These are phyloP conservation scores for Pythium coloratum DNA, from an alignment of 352 stramenopile genomes.

Conservation along the genomic window DNA sequence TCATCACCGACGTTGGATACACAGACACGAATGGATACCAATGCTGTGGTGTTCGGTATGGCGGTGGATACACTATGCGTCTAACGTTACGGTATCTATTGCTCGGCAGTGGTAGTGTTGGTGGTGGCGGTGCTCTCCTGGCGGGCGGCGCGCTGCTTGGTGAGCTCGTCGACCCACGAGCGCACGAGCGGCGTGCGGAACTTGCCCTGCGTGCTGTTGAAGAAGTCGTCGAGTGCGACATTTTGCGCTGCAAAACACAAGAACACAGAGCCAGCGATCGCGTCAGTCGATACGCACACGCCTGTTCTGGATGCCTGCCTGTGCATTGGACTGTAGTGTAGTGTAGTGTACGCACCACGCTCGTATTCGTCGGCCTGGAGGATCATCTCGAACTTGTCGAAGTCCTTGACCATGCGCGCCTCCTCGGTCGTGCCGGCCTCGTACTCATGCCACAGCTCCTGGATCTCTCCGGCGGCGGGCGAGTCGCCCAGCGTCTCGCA, in stretches of 20 bases:
- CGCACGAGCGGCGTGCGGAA: slow-evolving; percentile 81
- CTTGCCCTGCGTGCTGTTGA: slow-evolving; percentile 78
- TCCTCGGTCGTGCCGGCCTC: slow-evolving; percentile 79
- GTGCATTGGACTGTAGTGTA: background rate
- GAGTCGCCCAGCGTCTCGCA: slow-evolving; percentile 57
- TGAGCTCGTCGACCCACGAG: slow-evolving; percentile 73
- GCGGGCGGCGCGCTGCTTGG: slow-evolving; percentile 47
- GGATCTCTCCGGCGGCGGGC: slow-evolving; percentile 58
- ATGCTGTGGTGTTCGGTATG: background rate
- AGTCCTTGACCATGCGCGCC: slow-evolving; percentile 92
- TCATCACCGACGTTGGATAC: background rate
- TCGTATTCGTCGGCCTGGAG: slow-evolving; percentile 94
- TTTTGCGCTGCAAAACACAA: slow-evolving; percentile 43
- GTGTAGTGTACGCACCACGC: slow-evolving; percentile 41
- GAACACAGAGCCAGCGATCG: background rate
- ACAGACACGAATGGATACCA: background rate
- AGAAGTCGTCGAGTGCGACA: slow-evolving; percentile 71
- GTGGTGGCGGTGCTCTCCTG: background rate
- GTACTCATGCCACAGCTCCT: slow-evolving; percentile 86
- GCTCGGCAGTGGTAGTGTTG: background rate
- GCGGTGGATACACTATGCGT: background rate
- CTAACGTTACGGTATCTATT: background rate
- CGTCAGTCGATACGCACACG: no score
- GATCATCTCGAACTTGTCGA: slow-evolving; percentile 97
- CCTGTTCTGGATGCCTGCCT: no score